Conservation (phyloP, 169 alveolate species). For the Perkinsus marinus region DNA sequence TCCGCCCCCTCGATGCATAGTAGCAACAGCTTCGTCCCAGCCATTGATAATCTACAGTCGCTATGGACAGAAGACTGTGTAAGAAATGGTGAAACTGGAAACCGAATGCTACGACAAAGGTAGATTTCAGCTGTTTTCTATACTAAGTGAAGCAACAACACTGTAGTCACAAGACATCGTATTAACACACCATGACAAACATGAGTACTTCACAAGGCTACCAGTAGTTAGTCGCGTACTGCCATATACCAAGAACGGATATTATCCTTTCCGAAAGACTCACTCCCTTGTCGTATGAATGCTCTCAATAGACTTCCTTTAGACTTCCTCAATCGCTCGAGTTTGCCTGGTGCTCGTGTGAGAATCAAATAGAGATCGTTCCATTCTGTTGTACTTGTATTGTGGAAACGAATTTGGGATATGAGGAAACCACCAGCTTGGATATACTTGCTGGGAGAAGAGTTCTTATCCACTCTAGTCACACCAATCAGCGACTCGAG, state of each 20-base stretch:
- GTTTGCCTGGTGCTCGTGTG: too few species aligned
- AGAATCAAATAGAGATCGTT: not conserved
- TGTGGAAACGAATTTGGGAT: not conserved
- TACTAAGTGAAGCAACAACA: too few species aligned
- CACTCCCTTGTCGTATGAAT: too few species aligned
- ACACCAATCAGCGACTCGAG: not conserved
- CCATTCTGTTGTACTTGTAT: not conserved
- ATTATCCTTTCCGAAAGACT: too few species aligned
- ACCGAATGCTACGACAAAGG: not conserved
- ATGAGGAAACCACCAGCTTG: not conserved
- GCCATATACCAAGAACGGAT: too few species aligned
- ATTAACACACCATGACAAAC: too few species aligned
- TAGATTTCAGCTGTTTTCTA: too few species aligned
- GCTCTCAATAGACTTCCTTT: too few species aligned
- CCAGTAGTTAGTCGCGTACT: too few species aligned
- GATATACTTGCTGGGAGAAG: not conserved
- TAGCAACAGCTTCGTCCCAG: not conserved
- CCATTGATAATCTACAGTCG: not conserved
- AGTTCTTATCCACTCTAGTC: not conserved
- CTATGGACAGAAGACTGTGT: not conserved
- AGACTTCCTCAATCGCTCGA: not conserved
- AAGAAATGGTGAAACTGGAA: not conserved
- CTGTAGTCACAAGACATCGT: too few species aligned
- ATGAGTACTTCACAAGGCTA: too few species aligned
- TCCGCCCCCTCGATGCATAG: not conserved